A percentile compares a stretch with the other conserved stretches of the same genome.
These are phyloP conservation scores for Sordaria brevicollis DNA, from an alignment of 495 filamentous ascomycete genomes.

Conservation along the genomic window DNA sequence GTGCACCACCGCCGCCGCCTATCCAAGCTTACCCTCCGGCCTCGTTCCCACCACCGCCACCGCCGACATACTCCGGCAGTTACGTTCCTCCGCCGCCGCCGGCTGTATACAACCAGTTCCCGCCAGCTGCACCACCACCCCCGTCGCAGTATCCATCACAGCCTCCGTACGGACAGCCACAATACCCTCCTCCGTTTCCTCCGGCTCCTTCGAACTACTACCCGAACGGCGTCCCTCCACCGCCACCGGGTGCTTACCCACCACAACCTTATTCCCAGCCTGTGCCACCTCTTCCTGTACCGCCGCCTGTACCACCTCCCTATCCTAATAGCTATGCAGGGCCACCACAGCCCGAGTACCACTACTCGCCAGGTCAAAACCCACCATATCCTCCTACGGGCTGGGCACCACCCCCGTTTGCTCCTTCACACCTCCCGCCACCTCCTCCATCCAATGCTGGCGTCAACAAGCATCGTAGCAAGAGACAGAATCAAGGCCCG, in stretches of 20 bases:
- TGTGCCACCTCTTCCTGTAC: slow-evolving; percentile 12
- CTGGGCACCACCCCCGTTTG: slow-evolving; percentile 12
- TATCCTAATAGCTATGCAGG: slow-evolving; percentile 18
- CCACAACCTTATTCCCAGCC: slow-evolving; percentile 11
- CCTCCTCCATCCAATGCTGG: slow-evolving; percentile 4
- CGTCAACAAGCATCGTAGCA: slow-evolving; percentile 7
- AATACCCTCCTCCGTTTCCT: slow-evolving; percentile 16
- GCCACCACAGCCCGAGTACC: slow-evolving; percentile 15
- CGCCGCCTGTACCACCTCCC: slow-evolving; percentile 14
- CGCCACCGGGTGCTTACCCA: slow-evolving; percentile 12
- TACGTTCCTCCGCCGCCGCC: slow-evolving; percentile 2
- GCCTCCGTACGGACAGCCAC: slow-evolving; percentile 16
- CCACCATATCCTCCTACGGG: slow-evolving; percentile 10
- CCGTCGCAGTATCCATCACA: slow-evolving; percentile 14
- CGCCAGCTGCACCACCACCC: slow-evolving; percentile 2
- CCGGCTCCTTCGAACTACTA: slow-evolving; percentile 22
- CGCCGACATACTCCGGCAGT: slow-evolving; percentile 10
- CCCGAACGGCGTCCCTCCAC: slow-evolving; percentile 9
- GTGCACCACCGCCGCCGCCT: slow-evolving; percentile 17
- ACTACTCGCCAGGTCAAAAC: slow-evolving; percentile 12
- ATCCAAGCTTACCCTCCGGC: slow-evolving; percentile 9
- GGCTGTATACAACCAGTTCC: slow-evolving; percentile 3
- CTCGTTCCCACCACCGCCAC: slow-evolving; percentile 13
- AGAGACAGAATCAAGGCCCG: slow-evolving; percentile 11
- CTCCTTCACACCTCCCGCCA: slow-evolving; percentile 8